Evolutionary conservation across 768 basidiomycete species (phyloP).

Genomic region (Kwoniella sp.): DNA sequence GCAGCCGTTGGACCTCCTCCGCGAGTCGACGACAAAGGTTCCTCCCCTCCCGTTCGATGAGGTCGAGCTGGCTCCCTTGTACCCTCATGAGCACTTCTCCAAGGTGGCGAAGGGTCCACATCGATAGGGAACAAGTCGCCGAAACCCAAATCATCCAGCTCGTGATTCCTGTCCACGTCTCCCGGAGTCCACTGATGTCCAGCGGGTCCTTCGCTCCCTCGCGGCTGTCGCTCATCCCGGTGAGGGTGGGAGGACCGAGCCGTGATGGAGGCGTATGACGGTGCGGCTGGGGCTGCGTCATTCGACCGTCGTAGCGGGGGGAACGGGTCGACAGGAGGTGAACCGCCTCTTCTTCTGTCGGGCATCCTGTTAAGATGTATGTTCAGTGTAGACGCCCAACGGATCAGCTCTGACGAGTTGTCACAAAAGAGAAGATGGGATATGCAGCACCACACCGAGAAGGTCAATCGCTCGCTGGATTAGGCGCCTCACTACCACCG

Average conservation of each 20-base stretch:
- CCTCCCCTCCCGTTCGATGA: too few relatives aligned
- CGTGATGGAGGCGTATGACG: constrained; percentile 19
- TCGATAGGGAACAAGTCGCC: too few relatives aligned
- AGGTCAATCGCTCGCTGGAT: too few relatives aligned
- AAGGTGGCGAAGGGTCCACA: constrained; percentile 17
- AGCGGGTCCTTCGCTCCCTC: neutral
- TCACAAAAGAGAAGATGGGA: too few relatives aligned
- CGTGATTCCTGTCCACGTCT: constrained; percentile 21
- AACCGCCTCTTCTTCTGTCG: neutral
- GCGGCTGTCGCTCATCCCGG: neutral
- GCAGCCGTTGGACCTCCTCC: too few relatives aligned
- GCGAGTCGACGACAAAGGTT: too few relatives aligned
- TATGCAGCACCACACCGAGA: too few relatives aligned
- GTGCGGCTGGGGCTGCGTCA: constrained; percentile 1
- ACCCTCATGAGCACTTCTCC: neutral
- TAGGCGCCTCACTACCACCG: too few relatives aligned
- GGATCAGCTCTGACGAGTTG: too few relatives aligned
- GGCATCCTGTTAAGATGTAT: too few relatives aligned
- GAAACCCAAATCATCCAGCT: constrained; percentile 23
- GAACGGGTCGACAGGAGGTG: constrained; percentile 17
- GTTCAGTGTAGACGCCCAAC: too few relatives aligned
- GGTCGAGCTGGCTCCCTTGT: neutral
- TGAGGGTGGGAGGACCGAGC: constrained; percentile 10
- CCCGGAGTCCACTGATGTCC: constrained; percentile 6
- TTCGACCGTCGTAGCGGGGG: constrained; percentile 16